Evolutionary conservation across 768 basidiomycete genomes (phyloP).

Genomic region (Omphalotus guepiniiformis): DNA sequence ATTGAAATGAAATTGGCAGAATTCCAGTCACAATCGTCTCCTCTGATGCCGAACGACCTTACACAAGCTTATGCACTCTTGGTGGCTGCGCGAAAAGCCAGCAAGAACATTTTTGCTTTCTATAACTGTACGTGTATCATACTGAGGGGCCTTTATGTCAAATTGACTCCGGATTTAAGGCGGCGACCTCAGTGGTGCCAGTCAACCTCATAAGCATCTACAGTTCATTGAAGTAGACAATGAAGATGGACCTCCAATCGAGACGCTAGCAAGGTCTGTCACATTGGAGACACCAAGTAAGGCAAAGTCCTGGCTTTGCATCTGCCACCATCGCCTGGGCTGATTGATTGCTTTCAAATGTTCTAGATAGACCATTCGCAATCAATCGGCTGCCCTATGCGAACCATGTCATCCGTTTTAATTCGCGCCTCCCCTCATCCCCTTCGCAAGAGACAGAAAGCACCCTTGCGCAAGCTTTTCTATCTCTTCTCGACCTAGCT

Average conservation of each 20-base stretch:
- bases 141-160: too few species aligned
- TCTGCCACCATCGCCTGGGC: neutral
- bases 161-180: constrained; percentile 36
- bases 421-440: constrained; percentile 33
- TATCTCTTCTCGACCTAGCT: constrained; percentile 71
- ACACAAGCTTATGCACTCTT: constrained; percentile 74
- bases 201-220: constrained; percentile 89
- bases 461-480: constrained; percentile 55
- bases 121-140: constrained; percentile 83
- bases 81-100: constrained; percentile 56
- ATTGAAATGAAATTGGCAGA: constrained; percentile 49
- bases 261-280: constrained; percentile 56
- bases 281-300: constrained; percentile 57
- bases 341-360: neutral
- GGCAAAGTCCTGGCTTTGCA: constrained; percentile 11
- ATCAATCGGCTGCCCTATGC: constrained; percentile 69
- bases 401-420: constrained; percentile 70
- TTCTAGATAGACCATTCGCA: constrained; percentile 68
- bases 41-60: constrained; percentile 75
- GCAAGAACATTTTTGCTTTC: constrained; percentile 70
- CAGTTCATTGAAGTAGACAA: constrained; percentile 71
- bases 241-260: constrained; percentile 70
- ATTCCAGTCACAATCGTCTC: constrained; percentile 73
- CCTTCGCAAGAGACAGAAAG: constrained; percentile 43
- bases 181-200: constrained; percentile 77